These are phyloP conservation scores for Rubia peregrina DNA, from an alignment of 305 asterid species.

Conservation along the genomic window DNA sequence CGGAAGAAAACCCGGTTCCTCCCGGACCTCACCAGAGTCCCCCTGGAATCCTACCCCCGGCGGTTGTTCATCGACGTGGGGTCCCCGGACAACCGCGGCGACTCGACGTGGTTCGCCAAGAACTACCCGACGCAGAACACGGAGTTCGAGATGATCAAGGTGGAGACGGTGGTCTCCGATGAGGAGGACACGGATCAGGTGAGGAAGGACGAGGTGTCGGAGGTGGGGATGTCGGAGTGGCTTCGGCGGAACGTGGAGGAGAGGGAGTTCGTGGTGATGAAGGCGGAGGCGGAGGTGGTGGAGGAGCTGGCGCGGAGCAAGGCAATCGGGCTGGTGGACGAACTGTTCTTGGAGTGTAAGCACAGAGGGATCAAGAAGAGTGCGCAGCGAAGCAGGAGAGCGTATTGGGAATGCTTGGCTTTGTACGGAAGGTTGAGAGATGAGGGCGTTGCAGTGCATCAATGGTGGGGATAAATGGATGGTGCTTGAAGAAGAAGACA, in stretches of 20 bases:
- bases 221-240: constrained; percentile 38
- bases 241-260: constrained; percentile 31
- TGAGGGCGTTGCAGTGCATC: constrained; percentile 72
- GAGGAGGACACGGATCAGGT: constrained; percentile 7
- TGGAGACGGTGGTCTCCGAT: constrained; percentile 18
- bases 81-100: background rate
- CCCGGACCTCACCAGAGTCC: constrained; percentile 26
- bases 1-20: constrained; percentile 24
- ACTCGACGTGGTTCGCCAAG: constrained; percentile 34
- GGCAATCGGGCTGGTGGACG: constrained; percentile 50
- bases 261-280: constrained; percentile 62
- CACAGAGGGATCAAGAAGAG: constrained; percentile 39
- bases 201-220: constrained; percentile 6
- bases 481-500: too few species aligned
- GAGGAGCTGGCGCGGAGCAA: constrained; percentile 47
- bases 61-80: constrained; percentile 28
- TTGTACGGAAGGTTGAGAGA: constrained; percentile 59
- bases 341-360: constrained; percentile 62
- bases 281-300: constrained; percentile 54
- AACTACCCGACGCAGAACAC: constrained; percentile 35
- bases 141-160: constrained; percentile 29
- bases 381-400: constrained; percentile 35
- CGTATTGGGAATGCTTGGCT: constrained; percentile 70
- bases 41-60: constrained; percentile 23
- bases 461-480: constrained; percentile 48